Base-by-base conservation (phyloP, 1,284 basidiomycete species). In the Paramarasmius palmivorus region DNA sequence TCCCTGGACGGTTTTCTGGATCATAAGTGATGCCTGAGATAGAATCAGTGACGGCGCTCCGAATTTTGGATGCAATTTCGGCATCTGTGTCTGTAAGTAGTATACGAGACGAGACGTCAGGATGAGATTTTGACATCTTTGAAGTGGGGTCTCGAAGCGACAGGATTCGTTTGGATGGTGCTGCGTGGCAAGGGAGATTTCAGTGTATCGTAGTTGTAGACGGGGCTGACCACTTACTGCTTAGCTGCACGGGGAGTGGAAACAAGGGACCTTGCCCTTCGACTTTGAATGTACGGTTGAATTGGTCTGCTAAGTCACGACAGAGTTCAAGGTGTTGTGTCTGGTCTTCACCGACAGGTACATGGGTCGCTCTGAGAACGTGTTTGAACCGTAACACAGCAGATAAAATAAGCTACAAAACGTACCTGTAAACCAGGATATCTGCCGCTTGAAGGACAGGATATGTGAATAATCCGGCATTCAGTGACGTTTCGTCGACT, bases 51-150 rank as follows among this genome's bases (percentile, higher is more conserved):
- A 95, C 88, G 0, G 95, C 92, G 5, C 77, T 75, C 25, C 84
- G 84, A 58, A 98, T 80, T 69, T 97, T 97, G 19, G 75, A 65
- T 37, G 67, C 67, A 35, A 97, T 91, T 62, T 83, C 70, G 2
- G 73, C 64, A 1, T 82, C 68, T 0, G 81, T 71, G 66, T 98
- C 95, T 19, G 92, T 96, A 37, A 98, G 77, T 52, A 93, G 74
- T 60, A 98, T 93, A 23, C 94, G 88, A 1, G 93, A 95, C n/a
- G 82, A 73, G 1, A 82, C 61, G 64, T 92, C 86, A 0, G 88
- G 88, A 0, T 92, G 81, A 0, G 95, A 98, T 69, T 98, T 98
- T 38, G 94, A 97, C 95, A 98, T 98, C 70, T 98, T 98, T 9
- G 87, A 81, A 0, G 77, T 74, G 0, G 95, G 92, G 66, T 96